Base-by-base conservation (phyloP, 495 filamentous ascomycete genomes). In the Penicillium diatomitis region DNA sequence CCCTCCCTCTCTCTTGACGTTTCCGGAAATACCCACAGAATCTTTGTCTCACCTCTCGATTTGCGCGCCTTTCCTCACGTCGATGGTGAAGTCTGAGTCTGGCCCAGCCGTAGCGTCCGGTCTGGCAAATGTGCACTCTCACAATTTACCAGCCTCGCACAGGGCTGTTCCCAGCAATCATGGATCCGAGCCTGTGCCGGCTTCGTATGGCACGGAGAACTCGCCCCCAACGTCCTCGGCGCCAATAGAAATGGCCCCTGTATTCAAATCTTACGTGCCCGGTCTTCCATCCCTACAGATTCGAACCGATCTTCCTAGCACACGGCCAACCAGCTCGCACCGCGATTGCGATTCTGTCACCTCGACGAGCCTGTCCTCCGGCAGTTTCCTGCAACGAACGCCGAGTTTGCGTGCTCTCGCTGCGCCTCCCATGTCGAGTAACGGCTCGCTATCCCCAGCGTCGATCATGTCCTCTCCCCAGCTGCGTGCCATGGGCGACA, bases 401-500 rank as follows among this genome's bases (percentile, higher is more conserved):
- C 75, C 70, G 46, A 81, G 70, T 64, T 53, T 76, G 29, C 73
- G 68, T 55, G 75, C 67, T 38, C 63, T 71, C 29, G 66, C 67
- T 30, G 73, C 59, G 41, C 63, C 62, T 20, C 51, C 67, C 8
- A 50, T 61, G n/a, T 67, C 66, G 12, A 75, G 70, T 51, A 63
- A 72, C 3, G 75, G 71, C 10, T 84, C 81, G 5, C 57, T 79
- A 27, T 85, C 83, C 2, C 82, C 82, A 1, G 74, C 70, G 30
- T 84, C 83, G 8, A 44, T 68, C 27, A 56, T 82, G 12, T 79
- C 83, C 4, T 86, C 83, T 11, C 89, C 90, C 3, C 80, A 84
- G 49, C 75, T 95, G 36, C 81, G 82, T 49, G 87, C 90, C 12
- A 83, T 96, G 80, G 79, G 80, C 36, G 88, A 96, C 58, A 83